A percentile compares a stretch with the other conserved stretches of the same genome.
Conservation (phyloP, 2,329 filamentous ascomycete genomes). For the Fusarium duplospermum region DNA sequence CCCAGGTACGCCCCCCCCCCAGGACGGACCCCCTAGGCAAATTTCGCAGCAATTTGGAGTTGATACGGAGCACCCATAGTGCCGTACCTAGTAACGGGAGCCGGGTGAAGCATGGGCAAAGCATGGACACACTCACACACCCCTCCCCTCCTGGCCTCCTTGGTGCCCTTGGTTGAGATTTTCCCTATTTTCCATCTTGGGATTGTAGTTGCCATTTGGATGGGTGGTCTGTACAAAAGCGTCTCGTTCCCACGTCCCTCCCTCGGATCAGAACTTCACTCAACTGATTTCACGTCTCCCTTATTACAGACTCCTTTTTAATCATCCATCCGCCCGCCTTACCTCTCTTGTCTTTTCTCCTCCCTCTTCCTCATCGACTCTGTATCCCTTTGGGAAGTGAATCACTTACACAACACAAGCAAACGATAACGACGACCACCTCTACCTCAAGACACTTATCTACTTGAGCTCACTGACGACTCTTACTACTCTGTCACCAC, state of each 20-base stretch:
- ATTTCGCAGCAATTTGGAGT: conserved; percentile 37
- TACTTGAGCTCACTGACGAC: background rate
- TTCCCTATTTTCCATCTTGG: conserved; percentile 26
- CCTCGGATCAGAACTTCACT: conserved; percentile 32
- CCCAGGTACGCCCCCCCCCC: conserved; percentile 5
- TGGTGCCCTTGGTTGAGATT: conserved; percentile 22
- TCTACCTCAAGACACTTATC: background rate
- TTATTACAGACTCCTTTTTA: conserved; percentile 31
- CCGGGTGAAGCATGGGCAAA: conserved; percentile 3
- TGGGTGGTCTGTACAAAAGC: conserved; percentile 39
- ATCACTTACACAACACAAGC: conserved; percentile 37
- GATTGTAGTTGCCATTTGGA: conserved; percentile 4
- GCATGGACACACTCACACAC: background rate
- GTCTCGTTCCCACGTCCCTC: conserved; percentile 36
- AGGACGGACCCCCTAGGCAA: conserved; percentile 19
- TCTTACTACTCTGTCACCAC: conserved; percentile 3
- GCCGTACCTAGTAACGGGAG: conserved; percentile 23
- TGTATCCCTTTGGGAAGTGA: conserved; percentile 24
- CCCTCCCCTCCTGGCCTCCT: conserved; percentile 22
- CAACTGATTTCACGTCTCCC: conserved; percentile 28
- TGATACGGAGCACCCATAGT: conserved; percentile 17
- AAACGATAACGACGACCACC: conserved; percentile 32
- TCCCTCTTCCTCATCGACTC: conserved; percentile 3
- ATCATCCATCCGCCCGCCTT: conserved; percentile 2
- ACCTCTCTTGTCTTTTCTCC: background rate